Percentiles rank a stretch among this genome's conserved stretches.
phyloP scores from a whole-genome alignment of 1,284 basidiomycete species.

The Fomes fomentarius region DNA sequence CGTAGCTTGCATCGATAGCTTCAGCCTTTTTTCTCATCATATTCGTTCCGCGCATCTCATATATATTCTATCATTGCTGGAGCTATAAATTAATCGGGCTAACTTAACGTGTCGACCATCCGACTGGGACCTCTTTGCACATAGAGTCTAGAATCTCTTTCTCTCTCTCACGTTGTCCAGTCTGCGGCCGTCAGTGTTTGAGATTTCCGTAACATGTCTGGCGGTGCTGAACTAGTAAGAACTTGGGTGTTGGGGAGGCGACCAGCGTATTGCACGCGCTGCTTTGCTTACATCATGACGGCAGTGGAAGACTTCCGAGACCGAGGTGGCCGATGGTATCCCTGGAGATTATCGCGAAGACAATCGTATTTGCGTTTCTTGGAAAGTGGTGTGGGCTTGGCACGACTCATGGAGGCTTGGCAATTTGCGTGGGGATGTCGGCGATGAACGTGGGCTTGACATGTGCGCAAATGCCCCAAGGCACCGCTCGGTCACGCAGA shows the following conservation, averaged over 20 bases:
- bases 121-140: not conserved
- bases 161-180: not conserved
- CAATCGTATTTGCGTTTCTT: too few relatives aligned
- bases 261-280: too few relatives aligned
- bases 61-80: constrained; percentile 27
- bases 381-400: too few relatives aligned
- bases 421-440: not conserved
- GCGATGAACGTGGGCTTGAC: not conserved
- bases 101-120: constrained; percentile 2
- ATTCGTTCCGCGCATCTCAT: constrained; percentile 7
- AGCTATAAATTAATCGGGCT: constrained; percentile 24
- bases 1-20: constrained; percentile 23
- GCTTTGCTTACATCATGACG: too few relatives aligned
- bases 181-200: not conserved
- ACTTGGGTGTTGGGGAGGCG: too few relatives aligned
- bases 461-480: too few relatives aligned
- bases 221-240: too few relatives aligned
- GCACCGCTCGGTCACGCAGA: too few relatives aligned
- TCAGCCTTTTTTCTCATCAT: constrained; percentile 14
- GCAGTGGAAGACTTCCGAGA: not conserved
- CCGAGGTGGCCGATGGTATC: constrained; percentile 1
- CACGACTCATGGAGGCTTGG: not conserved
- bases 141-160: not conserved
- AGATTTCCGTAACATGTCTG: not conserved
- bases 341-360: not conserved